Evolutionary conservation across 2,329 filamentous ascomycete genomes (phyloP).

Genomic region (Rutstroemia sp.): DNA sequence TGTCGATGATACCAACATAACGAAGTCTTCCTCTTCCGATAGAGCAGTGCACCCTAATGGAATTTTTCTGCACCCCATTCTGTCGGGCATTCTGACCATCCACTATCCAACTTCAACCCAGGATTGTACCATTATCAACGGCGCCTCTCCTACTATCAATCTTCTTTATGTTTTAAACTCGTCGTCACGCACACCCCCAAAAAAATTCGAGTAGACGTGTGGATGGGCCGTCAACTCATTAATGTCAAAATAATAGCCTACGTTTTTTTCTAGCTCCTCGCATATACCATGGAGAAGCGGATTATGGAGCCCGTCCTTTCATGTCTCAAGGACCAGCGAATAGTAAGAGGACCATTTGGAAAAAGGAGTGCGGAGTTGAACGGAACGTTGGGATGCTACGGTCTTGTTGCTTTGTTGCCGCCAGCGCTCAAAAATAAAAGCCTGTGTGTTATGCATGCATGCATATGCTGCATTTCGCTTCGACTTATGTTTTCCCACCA

Average conservation of each 20-base stretch:
- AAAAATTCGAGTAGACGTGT: slow-evolving; percentile 6
- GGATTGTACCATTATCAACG: slow-evolving; percentile 9
- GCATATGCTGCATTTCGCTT: neutral
- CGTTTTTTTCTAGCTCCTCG: neutral
- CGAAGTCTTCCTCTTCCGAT: slow-evolving; percentile 10
- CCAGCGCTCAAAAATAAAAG: neutral
- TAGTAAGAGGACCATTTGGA: neutral
- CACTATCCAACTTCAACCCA: neutral
- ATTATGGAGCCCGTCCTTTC: neutral
- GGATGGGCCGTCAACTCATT: slow-evolving; percentile 8
- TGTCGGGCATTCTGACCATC: neutral
- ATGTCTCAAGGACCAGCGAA: neutral
- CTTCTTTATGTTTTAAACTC: neutral
- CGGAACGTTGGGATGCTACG: neutral
- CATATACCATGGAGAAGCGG: neutral
- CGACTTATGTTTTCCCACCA: no score
- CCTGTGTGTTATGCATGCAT: neutral
- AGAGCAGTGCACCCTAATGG: neutral
- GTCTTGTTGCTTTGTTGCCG: neutral
- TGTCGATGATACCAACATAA: slow-evolving; percentile 20
- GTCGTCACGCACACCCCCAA: neutral
- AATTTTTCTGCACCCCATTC: neutral
- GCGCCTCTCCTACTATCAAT: slow-evolving; percentile 3
- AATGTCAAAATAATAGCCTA: slow-evolving; percentile 10
- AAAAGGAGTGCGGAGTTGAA: slow-evolving; percentile 4